These are phyloP conservation scores for Arthrobotrys entomopaga DNA, from an alignment of 2,329 filamentous ascomycete genomes.

Conservation along the genomic window DNA sequence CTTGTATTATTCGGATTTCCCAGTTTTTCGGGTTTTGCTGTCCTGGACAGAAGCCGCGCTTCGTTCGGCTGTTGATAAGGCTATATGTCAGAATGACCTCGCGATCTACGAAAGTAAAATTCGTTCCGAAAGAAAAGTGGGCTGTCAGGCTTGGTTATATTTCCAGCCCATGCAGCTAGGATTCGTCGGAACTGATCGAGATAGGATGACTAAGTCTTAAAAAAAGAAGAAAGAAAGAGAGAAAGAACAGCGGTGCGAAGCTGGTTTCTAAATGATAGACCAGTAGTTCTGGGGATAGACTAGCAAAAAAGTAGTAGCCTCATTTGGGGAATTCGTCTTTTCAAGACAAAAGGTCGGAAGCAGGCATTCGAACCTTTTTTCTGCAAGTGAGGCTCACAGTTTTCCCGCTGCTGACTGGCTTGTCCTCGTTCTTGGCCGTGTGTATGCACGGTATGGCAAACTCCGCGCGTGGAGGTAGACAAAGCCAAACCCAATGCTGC, in stretches of 20 bases:
- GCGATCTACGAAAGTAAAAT: slow-evolving; percentile 46
- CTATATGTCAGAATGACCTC: slow-evolving; percentile 40
- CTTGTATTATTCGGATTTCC: slow-evolving; percentile 21
- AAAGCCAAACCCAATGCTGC: slow-evolving; percentile 50
- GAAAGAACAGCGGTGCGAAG: slow-evolving; percentile 7
- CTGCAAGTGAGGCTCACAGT: slow-evolving; percentile 54
- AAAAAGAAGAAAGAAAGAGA: no score
- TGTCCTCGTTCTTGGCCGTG: slow-evolving; percentile 37
- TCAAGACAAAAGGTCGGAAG: slow-evolving; percentile 7
- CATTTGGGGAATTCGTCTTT: slow-evolving; percentile 45
- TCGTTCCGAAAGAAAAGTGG: slow-evolving; percentile 46
- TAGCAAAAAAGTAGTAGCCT: slow-evolving; percentile 53
- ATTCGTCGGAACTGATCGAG: slow-evolving; percentile 29
- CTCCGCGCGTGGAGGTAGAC: slow-evolving; percentile 29
- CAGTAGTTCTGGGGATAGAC: no score
- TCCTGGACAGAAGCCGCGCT: slow-evolving; percentile 13
- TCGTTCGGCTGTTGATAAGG: slow-evolving; percentile 44
- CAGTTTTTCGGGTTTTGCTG: slow-evolving; percentile 8
- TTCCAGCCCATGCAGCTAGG: slow-evolving; percentile 23
- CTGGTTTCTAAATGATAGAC: slow-evolving; percentile 36
- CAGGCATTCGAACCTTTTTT: slow-evolving; percentile 52
- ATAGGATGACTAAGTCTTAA: slow-evolving; percentile 41
- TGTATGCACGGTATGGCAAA: slow-evolving; percentile 41
- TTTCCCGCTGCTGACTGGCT: slow-evolving; percentile 34
- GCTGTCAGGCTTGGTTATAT: slow-evolving; percentile 53